phyloP scores from a whole-genome alignment of 495 filamentous ascomycete genomes.

The Tuber borchii region DNA sequence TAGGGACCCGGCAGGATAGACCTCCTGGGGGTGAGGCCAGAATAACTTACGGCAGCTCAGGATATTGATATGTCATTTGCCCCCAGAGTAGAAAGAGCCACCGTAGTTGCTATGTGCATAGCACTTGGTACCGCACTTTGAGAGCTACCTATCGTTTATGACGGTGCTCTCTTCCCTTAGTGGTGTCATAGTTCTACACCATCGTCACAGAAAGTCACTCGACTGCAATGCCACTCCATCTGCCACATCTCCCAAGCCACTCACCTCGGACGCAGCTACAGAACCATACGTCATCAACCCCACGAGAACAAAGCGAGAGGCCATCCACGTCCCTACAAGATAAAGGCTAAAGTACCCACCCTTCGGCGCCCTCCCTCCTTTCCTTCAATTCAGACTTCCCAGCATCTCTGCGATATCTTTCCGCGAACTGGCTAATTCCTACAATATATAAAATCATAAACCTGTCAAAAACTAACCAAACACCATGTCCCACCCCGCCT shows the following conservation, averaged over 20 bases:
- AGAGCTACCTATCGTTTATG: background rate
- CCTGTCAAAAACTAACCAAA: background rate
- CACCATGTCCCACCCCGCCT: too few species aligned
- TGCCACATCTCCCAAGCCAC: background rate
- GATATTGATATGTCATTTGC: too few species aligned
- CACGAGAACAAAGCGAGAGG: background rate
- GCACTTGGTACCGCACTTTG: background rate
- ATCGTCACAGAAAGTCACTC: background rate
- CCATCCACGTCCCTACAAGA: background rate
- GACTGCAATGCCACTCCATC: background rate
- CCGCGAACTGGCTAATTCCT: background rate
- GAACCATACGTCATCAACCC: background rate
- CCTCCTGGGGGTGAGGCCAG: too few species aligned
- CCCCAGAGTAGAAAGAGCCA: too few species aligned
- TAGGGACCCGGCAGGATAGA: too few species aligned
- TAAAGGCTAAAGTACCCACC: background rate
- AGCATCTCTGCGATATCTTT: too few species aligned
- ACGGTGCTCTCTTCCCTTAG: background rate
- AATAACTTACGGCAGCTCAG: too few species aligned
- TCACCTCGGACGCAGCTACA: background rate
- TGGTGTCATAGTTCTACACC: background rate
- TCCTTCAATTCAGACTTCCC: background rate
- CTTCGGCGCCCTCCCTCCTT: background rate
- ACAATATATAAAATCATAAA: background rate
- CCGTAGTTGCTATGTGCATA: background rate